Evolutionary conservation across 345 rosid genomes (phyloP).

Genomic region (Linum usitatissimum): DNA sequence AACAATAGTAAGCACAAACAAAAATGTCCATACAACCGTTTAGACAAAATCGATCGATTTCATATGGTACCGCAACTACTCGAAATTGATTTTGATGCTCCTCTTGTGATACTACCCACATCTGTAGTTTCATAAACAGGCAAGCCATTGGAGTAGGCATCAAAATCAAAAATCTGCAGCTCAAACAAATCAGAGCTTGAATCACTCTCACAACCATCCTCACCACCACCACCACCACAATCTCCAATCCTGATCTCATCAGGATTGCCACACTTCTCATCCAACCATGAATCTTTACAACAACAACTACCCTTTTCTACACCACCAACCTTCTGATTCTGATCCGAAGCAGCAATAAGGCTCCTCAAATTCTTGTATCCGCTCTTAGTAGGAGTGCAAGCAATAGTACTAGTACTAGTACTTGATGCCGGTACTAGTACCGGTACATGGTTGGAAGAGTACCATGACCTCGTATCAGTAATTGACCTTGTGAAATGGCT

Average conservation of each 20-base stretch:
- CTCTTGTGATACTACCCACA: slow-evolving; percentile 59
- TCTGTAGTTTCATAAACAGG: slow-evolving; percentile 90
- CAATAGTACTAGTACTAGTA: too few species aligned
- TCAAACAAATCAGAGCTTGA: slow-evolving; percentile 96
- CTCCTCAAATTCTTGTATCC: slow-evolving; percentile 8
- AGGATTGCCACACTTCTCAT: neutral
- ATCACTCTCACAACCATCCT: slow-evolving; percentile 78
- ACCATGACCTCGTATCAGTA: slow-evolving; percentile 39
- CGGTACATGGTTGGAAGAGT: slow-evolving; percentile 43
- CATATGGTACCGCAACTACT: too few species aligned
- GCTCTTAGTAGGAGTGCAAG: slow-evolving; percentile 44
- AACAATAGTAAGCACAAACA: too few species aligned
- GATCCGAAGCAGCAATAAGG: slow-evolving; percentile 31
- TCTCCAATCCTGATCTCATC: slow-evolving; percentile 6
- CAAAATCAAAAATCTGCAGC: slow-evolving; percentile 66
- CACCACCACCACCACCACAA: slow-evolving; percentile 21
- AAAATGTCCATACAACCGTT: too few species aligned
- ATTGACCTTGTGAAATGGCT: slow-evolving; percentile 69
- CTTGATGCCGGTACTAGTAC: slow-evolving; percentile 28
- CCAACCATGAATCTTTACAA: slow-evolving; percentile 17
- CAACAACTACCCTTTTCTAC: too few species aligned
- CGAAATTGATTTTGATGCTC: neutral
- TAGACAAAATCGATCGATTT: too few species aligned
- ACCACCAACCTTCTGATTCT: slow-evolving; percentile 28
- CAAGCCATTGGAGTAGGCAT: slow-evolving; percentile 19